Evolutionary conservation across 176 grass and related monocot genomes (phyloP).

Genomic region (Guadua angustifolia): DNA sequence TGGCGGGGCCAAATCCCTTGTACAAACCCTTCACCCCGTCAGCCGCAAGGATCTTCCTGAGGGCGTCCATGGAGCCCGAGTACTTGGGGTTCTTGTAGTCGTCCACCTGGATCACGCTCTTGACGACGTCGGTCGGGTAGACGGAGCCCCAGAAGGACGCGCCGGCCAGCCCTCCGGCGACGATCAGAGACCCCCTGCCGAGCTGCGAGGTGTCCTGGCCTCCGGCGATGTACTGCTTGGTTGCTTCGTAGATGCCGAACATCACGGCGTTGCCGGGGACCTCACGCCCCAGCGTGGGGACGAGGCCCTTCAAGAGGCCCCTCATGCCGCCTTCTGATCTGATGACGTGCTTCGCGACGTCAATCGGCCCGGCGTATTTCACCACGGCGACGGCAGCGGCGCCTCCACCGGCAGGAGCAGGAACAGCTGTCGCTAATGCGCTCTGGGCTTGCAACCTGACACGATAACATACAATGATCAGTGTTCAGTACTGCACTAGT

Average conservation of each 20-base stretch:
- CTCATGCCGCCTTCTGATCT: slow-evolving; percentile 59
- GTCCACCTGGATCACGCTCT: slow-evolving; percentile 89
- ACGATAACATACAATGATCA: background rate
- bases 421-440: slow-evolving; percentile 27
- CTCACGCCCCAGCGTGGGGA: slow-evolving; percentile 74
- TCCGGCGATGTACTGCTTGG: slow-evolving; percentile 64
- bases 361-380: slow-evolving; percentile 75
- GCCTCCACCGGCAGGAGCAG: slow-evolving; percentile 17
- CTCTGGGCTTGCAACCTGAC: slow-evolving; percentile 84
- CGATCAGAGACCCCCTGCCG: slow-evolving; percentile 60
- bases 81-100: slow-evolving; percentile 83
- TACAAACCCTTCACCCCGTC: slow-evolving; percentile 79
- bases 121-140: slow-evolving; percentile 82
- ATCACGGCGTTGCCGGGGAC: slow-evolving; percentile 79
- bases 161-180: slow-evolving; percentile 72
- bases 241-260: slow-evolving; percentile 78
- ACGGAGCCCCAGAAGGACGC: slow-evolving; percentile 71
- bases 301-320: slow-evolving; percentile 72
- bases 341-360: slow-evolving; percentile 76
- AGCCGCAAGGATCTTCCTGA: slow-evolving; percentile 70
- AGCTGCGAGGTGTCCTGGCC: slow-evolving; percentile 66
- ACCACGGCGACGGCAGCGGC: slow-evolving; percentile 28
- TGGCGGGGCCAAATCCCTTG: slow-evolving; percentile 83
- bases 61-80: slow-evolving; percentile 64
- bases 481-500: background rate